phyloP scores from a whole-genome alignment of 192 early-diverging fungal species.

The Neocallimastix lanati region DNA sequence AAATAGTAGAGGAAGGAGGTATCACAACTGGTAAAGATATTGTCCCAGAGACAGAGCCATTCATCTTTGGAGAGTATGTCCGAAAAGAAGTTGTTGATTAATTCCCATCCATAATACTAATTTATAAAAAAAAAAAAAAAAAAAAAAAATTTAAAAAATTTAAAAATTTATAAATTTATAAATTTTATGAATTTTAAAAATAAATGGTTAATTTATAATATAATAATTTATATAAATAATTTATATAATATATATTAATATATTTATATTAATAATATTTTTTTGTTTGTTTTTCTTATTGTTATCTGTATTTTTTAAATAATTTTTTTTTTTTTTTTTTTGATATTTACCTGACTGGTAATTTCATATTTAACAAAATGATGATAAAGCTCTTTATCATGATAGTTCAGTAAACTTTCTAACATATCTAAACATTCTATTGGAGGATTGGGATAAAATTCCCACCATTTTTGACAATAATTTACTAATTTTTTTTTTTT shows the following conservation, averaged over 20 bases:
- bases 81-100: conserved; percentile 25
- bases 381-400: conserved; percentile 22
- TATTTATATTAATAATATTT: no score
- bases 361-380: conserved; percentile 23
- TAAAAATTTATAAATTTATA: no score
- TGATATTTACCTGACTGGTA: conserved; percentile 22
- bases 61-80: conserved; percentile 18
- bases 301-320: no score
- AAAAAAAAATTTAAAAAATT: no score
- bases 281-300: no score
- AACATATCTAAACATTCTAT: conserved; percentile 30
- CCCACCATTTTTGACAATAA: conserved; percentile 53
- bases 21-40: conserved; percentile 18
- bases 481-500: no score
- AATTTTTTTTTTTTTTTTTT: no score
- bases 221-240: no score
- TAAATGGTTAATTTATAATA: no score
- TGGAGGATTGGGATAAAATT: conserved; percentile 43
- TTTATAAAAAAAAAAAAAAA: background rate
- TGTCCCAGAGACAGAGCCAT: conserved; percentile 36
- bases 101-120: conserved; percentile 28
- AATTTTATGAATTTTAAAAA: no score
- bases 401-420: conserved; percentile 21
- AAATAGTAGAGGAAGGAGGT: conserved; percentile 26
- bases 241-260: no score